Evolutionary conservation across 495 filamentous ascomycete species (phyloP).

Genomic region (Penicillium goetzii): DNA sequence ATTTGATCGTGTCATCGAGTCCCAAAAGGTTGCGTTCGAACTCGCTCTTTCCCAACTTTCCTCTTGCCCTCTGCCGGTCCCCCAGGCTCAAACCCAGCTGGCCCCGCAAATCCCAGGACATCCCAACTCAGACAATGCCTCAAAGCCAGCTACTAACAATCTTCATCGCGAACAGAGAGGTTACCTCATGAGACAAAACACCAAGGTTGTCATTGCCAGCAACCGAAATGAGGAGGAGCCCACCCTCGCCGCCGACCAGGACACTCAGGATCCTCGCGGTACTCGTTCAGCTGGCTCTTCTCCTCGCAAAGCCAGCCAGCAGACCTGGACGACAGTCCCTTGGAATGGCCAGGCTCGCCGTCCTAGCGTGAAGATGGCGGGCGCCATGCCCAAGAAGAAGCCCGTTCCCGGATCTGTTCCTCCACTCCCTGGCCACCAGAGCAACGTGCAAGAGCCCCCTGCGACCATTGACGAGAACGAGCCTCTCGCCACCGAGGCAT

Average conservation of each 20-base stretch:
- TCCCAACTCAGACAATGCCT: conserved; percentile 6
- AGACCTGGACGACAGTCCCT: conserved; percentile 94
- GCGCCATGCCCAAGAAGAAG: conserved; percentile 67
- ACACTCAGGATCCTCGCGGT: conserved; percentile 55
- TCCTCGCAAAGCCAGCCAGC: conserved; percentile 73
- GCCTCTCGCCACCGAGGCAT: conserved; percentile 53
- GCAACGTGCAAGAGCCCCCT: conserved; percentile 66
- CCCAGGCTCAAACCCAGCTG: conserved; percentile 20
- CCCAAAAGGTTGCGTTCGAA: conserved; percentile 88
- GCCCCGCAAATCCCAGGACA: conserved; percentile 5
- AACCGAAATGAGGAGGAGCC: conserved; percentile 62
- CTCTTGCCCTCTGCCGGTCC: conserved; percentile 14
- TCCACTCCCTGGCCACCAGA: conserved; percentile 86
- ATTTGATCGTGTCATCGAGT: conserved; percentile 93
- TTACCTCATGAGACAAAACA: conserved; percentile 98
- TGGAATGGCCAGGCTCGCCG: conserved; percentile 84
- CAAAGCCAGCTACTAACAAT: conserved; percentile 57
- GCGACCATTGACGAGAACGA: conserved; percentile 66
- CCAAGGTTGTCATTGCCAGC: conserved; percentile 89
- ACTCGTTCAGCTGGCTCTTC: conserved; percentile 69
- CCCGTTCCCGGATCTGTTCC: conserved; percentile 66
- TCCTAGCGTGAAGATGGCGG: conserved; percentile 62
- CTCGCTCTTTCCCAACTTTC: conserved; percentile 50
- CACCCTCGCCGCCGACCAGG: conserved; percentile 47
- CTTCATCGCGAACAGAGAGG: conserved; percentile 75